Conservation (phyloP, 257 asterid species). For the Nicotiana knightiana region DNA sequence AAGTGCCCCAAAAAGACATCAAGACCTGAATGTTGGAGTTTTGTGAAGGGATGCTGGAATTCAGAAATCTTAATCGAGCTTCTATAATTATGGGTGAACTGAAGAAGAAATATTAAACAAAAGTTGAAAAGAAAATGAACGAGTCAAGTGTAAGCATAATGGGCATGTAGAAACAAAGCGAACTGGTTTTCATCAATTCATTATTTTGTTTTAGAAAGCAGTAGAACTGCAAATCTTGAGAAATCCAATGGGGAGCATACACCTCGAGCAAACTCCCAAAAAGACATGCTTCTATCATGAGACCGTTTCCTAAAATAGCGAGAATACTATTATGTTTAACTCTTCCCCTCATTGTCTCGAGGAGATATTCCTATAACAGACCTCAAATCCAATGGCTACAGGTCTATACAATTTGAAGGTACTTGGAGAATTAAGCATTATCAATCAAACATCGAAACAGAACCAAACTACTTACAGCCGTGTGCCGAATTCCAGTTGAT, state of each 20-base stretch:
- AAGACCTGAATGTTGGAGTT: not conserved
- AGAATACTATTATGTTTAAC: not conserved
- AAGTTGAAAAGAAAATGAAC: not conserved
- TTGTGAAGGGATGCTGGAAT: not conserved
- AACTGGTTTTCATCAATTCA: not conserved
- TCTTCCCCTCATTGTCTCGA: not conserved
- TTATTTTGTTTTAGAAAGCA: not conserved
- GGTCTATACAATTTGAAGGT: not conserved
- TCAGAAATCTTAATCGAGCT: not conserved
- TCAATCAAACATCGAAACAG: not conserved
- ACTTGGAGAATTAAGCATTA: not conserved
- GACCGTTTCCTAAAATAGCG: not conserved
- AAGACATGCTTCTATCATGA: not conserved
- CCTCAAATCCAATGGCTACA: not conserved
- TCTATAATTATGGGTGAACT: not conserved
- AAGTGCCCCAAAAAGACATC: not conserved
- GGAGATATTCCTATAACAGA: not conserved
- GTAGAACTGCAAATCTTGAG: not conserved
- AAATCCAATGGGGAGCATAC: not conserved
- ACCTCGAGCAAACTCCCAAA: not conserved
- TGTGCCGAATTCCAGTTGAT: constrained; percentile 94
- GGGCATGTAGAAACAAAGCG: not conserved
- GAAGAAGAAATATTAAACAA: not conserved
- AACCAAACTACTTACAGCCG: constrained; percentile 53
- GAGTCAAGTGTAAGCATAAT: not conserved